phyloP scores from a whole-genome alignment of 2,329 filamentous ascomycete species.

The Ramichloridium luteum region DNA sequence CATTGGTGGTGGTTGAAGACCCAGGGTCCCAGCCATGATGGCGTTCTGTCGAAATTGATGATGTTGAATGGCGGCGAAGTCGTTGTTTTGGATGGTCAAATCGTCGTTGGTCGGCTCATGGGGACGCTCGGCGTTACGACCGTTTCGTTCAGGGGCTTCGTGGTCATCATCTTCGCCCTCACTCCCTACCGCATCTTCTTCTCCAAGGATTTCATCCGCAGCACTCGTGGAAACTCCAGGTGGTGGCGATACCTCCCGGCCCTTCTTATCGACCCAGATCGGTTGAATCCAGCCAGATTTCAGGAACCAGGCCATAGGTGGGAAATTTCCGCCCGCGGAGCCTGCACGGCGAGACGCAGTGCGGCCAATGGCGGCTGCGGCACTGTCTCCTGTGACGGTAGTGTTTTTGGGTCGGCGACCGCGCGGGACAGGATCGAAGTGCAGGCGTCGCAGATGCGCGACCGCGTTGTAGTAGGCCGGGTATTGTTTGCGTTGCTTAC shows the following conservation, averaged over 20 bases:
- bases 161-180: not conserved
- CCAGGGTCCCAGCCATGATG: no score
- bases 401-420: no score
- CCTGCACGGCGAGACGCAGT: slow-evolving; percentile 44
- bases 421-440: slow-evolving; percentile 63
- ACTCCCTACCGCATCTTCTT: slow-evolving; percentile 1
- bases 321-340: slow-evolving; percentile 50
- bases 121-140: no score
- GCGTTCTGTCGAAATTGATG: no score
- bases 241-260: not conserved
- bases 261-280: slow-evolving; percentile 30
- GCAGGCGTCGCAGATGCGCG: slow-evolving; percentile 73
- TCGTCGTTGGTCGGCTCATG: no score
- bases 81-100: no score
- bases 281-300: slow-evolving; percentile 45
- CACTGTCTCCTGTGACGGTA: no score
- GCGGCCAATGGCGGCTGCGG: slow-evolving; percentile 46
- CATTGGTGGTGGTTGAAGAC: no score
- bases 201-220: slow-evolving; percentile 1
- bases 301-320: slow-evolving; percentile 48
- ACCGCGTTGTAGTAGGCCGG: slow-evolving; percentile 91
- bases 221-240: slow-evolving; percentile 1
- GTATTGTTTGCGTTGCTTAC: slow-evolving; percentile 64
- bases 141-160: slow-evolving; percentile 1
- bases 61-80: no score